These are phyloP conservation scores for Mycena latifolia DNA, from an alignment of 768 basidiomycete genomes.

Conservation along the genomic window DNA sequence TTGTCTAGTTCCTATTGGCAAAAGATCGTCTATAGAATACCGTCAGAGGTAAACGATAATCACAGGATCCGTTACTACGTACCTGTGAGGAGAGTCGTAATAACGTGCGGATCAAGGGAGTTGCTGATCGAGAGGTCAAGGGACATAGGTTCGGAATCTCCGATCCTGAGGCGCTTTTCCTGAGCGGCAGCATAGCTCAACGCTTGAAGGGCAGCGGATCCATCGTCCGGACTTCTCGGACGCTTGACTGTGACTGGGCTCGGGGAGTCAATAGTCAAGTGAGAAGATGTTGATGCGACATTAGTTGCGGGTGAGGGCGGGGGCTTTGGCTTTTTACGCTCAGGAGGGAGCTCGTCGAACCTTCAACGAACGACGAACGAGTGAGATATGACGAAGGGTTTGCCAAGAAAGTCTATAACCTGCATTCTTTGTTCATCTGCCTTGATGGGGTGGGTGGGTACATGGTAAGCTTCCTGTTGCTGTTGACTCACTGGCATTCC, in stretches of 20 bases:
- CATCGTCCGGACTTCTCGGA: slow-evolving; percentile 34
- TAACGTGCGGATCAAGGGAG: slow-evolving; percentile 30
- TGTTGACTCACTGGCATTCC: slow-evolving; percentile 37
- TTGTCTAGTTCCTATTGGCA: slow-evolving; percentile 32
- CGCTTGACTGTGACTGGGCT: slow-evolving; percentile 29
- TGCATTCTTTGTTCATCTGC: no score
- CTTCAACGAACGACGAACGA: no score
- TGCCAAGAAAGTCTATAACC: slow-evolving; percentile 28
- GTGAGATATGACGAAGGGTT: no score
- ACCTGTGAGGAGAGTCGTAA: slow-evolving; percentile 36
- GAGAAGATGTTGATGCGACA: slow-evolving; percentile 19
- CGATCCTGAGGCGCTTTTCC: slow-evolving; percentile 33
- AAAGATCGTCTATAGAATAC: slow-evolving; percentile 17
- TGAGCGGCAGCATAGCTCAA: slow-evolving; percentile 36
- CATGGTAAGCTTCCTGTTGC: not conserved
- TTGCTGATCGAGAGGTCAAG: slow-evolving; percentile 32
- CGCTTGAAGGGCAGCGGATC: slow-evolving; percentile 35
- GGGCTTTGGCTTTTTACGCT: slow-evolving; percentile 36
- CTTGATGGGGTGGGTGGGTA: not conserved
- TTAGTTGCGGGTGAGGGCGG: slow-evolving; percentile 12
- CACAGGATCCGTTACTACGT: not conserved
- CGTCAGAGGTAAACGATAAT: not conserved
- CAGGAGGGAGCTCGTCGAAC: slow-evolving; percentile 37
- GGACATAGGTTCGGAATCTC: slow-evolving; percentile 29
- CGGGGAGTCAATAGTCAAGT: slow-evolving; percentile 13